Conservation (phyloP, 1,284 basidiomycete species). For the Volvariella surrecta region DNA sequence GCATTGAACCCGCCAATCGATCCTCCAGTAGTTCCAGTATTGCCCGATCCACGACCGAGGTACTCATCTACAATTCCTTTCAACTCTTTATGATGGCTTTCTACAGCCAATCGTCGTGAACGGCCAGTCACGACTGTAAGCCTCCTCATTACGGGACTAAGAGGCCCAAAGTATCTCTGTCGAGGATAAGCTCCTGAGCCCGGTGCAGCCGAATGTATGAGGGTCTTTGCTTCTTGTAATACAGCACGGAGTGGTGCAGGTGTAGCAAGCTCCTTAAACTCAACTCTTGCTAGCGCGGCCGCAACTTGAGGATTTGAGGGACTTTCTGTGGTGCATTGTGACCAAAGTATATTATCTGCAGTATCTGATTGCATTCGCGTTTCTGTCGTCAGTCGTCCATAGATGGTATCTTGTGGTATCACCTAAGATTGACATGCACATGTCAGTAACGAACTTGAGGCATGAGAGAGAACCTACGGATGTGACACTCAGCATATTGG, state of each 20-base stretch:
- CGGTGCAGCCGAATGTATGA: not conserved
- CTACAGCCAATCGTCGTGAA: constrained; percentile 57
- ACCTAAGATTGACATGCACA: constrained; percentile 22
- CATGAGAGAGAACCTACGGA: constrained; percentile 26
- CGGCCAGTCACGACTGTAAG: constrained; percentile 64
- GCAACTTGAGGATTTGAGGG: constrained; percentile 15
- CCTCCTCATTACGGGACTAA: constrained; percentile 12
- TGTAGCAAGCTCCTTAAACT: constrained; percentile 44
- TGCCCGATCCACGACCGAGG: constrained; percentile 29
- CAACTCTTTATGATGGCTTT: constrained; percentile 58
- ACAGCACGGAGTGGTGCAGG: constrained; percentile 47
- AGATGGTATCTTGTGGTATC: constrained; percentile 54
- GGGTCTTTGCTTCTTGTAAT: constrained; percentile 20
- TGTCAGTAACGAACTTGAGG: not conserved
- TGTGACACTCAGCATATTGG: constrained; percentile 32
- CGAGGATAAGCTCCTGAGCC: not conserved
- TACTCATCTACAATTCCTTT: constrained; percentile 53
- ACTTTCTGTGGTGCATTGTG: constrained; percentile 15
- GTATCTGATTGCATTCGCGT: constrained; percentile 58
- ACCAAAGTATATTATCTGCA: constrained; percentile 63
- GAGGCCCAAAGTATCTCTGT: not conserved
- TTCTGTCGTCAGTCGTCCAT: constrained; percentile 48
- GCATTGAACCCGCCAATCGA: not conserved
- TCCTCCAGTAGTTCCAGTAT: not conserved
- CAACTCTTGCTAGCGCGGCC: constrained; percentile 38